Evolutionary conservation across 176 grass and related monocot species (phyloP), one percentile per base, ranked within the genome.

Genomic region (Avena eriantha): DNA sequence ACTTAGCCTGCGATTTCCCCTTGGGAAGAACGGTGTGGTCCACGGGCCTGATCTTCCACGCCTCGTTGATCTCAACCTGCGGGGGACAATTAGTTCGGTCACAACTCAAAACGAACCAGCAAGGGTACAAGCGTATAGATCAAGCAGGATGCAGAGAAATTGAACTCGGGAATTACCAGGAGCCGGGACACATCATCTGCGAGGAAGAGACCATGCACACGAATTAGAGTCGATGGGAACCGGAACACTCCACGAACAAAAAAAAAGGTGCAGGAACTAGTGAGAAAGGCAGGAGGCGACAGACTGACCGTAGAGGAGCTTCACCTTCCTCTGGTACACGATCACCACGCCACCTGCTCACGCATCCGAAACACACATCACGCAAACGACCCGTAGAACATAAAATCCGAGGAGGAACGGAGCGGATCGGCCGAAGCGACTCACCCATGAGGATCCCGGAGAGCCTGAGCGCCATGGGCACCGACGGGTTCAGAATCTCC

Each of bases 361-460:
- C 31, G 5, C 29, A 47, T 33, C 15, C 15, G 18, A 18, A 26
- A 2, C 64, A 59, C 51, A 10, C 15, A 10, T 76, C 7, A 69
- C 17, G 67, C 67, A 3, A 34, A 69, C 34, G 17, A 17, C 2
- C 46, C 22, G 13, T 14, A 17, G 5, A 46, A 19, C 4, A 36
- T 1, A 3, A 21, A 87, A 56, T 47, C 80, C 29, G 69, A 50
- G 8, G 31, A 84, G 53, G 9, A 80, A 19, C 5, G 46, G 59
- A 68, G 39, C 35, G 4, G 59, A 87, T 65, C 18, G 0, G 9
- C 6, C 10, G 10, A 47, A 49, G 7, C 16, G n/a, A 41, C 90
- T 92, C 59, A 85, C 96, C 97, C 97, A 98, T 98, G 73, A 98
- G 97, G 65, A 98, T 98, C 83, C 92, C 90, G 46, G 97, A 92